Evolutionary conservation across 2,329 filamentous ascomycete genomes (phyloP).

Genomic region (Colletotrichum chlorophyti): DNA sequence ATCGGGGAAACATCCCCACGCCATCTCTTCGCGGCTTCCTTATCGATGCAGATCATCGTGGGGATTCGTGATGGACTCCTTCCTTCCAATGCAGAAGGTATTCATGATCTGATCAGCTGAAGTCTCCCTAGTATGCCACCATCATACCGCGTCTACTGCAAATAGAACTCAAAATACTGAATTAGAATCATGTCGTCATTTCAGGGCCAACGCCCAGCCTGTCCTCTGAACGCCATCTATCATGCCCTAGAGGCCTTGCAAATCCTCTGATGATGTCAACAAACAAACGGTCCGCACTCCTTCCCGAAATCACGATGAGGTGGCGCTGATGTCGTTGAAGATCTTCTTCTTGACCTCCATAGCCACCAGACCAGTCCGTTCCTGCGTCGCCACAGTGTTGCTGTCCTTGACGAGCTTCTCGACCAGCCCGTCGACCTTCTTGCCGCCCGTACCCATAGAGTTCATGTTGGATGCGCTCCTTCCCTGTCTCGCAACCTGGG

Average conservation of each 20-base stretch:
- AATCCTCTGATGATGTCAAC: constrained; percentile 10
- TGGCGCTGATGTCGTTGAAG: constrained; percentile 54
- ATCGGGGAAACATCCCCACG: too few relatives aligned
- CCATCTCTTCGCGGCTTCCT: too few relatives aligned
- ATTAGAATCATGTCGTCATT: constrained; percentile 24
- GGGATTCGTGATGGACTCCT: too few relatives aligned
- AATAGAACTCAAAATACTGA: background rate
- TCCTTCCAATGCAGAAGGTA: too few relatives aligned
- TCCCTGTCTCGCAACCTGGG: constrained; percentile 40
- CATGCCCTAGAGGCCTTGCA: constrained; percentile 7
- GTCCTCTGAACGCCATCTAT: constrained; percentile 27
- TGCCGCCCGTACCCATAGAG: constrained; percentile 35
- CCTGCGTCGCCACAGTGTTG: constrained; percentile 67
- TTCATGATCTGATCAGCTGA: too few relatives aligned
- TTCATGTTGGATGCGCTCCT: constrained; percentile 34
- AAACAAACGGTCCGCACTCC: background rate
- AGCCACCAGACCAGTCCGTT: constrained; percentile 68
- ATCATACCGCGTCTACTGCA: too few relatives aligned
- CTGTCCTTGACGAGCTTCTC: constrained; percentile 67
- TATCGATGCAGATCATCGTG: too few relatives aligned
- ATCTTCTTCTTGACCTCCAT: constrained; percentile 68
- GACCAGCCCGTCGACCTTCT: constrained; percentile 55
- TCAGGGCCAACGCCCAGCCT: constrained; percentile 16
- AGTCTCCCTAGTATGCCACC: too few relatives aligned
- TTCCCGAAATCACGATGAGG: constrained; percentile 4